Evolutionary conservation across 2,329 filamentous ascomycete species (phyloP), one percentile per base, ranked within the genome.

Genomic region (Fusarium torreyae): DNA sequence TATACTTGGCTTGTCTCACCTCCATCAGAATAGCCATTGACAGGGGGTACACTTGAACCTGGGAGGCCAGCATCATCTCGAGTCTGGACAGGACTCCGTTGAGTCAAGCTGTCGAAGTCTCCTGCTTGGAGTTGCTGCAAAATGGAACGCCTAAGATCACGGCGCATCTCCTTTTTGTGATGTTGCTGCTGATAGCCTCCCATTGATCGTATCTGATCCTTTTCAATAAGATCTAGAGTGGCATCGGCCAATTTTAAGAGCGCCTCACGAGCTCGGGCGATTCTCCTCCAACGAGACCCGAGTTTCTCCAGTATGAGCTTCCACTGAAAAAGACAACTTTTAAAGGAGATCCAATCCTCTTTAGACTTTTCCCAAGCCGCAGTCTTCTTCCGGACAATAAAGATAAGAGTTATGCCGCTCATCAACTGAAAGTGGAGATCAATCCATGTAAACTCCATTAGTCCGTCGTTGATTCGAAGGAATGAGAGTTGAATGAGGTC

Each of bases 371-470:
- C 26, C 17, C 58, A n/a, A 3, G 49, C 58, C 7, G 42, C 28
- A 5, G 14, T 15, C 2, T 26, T 48, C 7, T 63, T 63, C 60
- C 60, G 63, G 7, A 63, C 44, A 0, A 63, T 63, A 7, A 63
- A 46, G 0, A 63, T 44, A 2, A 63, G 13, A 2, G 60, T 63
- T 1, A 63, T 39, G 2, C 60, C 60, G 5, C 60, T 63, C 58
- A 63, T 63, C n/a, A 63, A 63, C 2, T 63, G 60, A 2, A 63
- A 63, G 7, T 63, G 49, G 0, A 63, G 31, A 5, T 63, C 58
- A 14, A 63, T 36, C 60, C 58, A 63, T 14, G 60, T 63, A 8
- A 63, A 63, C 2, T 63, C 60, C n/a, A 54, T 54, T 0, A 63
- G 2, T 2, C 60, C 36, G 3, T 63, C 60, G 3, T 24, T 63